A percentile compares a stretch with the other conserved stretches of the same genome.
Evolutionary conservation across 495 filamentous ascomycete genomes (phyloP).

Genomic region (Penicillium chermesinum): DNA sequence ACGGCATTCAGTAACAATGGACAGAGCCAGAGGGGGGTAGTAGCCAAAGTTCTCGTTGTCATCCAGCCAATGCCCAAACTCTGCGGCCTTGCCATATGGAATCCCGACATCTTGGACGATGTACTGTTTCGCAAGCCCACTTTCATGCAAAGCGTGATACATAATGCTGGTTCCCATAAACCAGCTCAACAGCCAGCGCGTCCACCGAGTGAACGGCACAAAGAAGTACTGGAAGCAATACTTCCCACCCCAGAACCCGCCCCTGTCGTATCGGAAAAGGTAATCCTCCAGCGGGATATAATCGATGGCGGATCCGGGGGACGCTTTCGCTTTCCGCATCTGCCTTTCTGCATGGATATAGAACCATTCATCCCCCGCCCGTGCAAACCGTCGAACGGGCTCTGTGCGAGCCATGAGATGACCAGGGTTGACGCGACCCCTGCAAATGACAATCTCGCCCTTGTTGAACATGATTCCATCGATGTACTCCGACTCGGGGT

Average conservation of each 20-base stretch:
- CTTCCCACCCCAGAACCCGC: constrained; percentile 53
- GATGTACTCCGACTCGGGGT: constrained; percentile 46
- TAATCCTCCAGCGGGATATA: constrained; percentile 53
- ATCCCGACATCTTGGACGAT: constrained; percentile 57
- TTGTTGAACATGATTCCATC: constrained; percentile 49
- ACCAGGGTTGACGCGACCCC: constrained; percentile 24
- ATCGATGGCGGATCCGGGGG: constrained; percentile 19
- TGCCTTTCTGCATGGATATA: constrained; percentile 44
- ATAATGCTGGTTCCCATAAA: constrained; percentile 53
- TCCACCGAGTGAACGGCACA: constrained; percentile 49
- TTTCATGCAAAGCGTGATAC: constrained; percentile 52
- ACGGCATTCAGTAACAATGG: constrained; percentile 24
- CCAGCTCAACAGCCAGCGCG: constrained; percentile 47
- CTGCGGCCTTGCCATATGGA: constrained; percentile 37
- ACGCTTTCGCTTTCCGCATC: constrained; percentile 6
- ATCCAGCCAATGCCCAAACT: constrained; percentile 47
- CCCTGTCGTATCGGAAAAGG: constrained; percentile 60
- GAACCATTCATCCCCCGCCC: constrained; percentile 53
- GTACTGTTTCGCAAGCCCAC: constrained; percentile 40
- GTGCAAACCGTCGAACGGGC: constrained; percentile 39
- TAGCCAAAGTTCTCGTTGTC: constrained; percentile 39
- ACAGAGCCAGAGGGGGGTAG: constrained; percentile 58
- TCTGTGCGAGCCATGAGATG: constrained; percentile 13
- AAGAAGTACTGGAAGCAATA: constrained; percentile 52
- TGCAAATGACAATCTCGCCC: constrained; percentile 43